A percentile compares a stretch with the other conserved stretches of the same genome.
These are phyloP conservation scores for Aspergillus sp. DNA, from an alignment of 2,329 filamentous ascomycete species.

Conservation along the genomic window DNA sequence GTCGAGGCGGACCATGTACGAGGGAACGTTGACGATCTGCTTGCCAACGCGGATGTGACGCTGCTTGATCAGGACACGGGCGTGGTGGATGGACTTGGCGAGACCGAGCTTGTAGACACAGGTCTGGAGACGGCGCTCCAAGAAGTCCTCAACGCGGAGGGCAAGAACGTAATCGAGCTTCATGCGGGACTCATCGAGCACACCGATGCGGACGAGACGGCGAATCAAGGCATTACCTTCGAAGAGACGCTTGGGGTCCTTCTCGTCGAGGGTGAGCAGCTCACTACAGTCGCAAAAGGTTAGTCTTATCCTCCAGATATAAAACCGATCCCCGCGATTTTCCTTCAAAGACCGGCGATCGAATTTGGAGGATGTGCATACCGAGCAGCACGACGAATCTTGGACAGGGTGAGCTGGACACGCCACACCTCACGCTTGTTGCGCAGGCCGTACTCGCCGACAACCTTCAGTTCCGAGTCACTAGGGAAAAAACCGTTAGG, in stretches of 20 bases:
- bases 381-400: slow-evolving; percentile 99
- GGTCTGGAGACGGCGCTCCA: slow-evolving; percentile 99
- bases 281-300: slow-evolving; percentile 58
- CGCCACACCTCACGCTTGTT: slow-evolving; percentile 99
- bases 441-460: slow-evolving; percentile 98
- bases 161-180: slow-evolving; percentile 99
- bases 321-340: background rate
- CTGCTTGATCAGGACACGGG: slow-evolving; percentile 98
- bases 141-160: slow-evolving; percentile 98
- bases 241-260: slow-evolving; percentile 99
- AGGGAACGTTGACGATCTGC: slow-evolving; percentile 99
- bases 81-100: slow-evolving; percentile 99
- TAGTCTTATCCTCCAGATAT: no score
- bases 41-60: slow-evolving; percentile 99
- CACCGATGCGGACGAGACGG: slow-evolving; percentile 98
- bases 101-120: slow-evolving; percentile 99
- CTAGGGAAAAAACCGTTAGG: slow-evolving; percentile 68
- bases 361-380: slow-evolving; percentile 46
- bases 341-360: background rate
- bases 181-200: slow-evolving; percentile 99
- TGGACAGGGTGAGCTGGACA: slow-evolving; percentile 98
- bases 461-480: slow-evolving; percentile 99
- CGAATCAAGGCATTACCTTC: slow-evolving; percentile 99
- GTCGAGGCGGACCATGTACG: slow-evolving; percentile 99
- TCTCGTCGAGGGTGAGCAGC: slow-evolving; percentile 99